Evolutionary conservation across 495 filamentous ascomycete genomes (phyloP).

Genomic region (Lasiosphaeria hispida): DNA sequence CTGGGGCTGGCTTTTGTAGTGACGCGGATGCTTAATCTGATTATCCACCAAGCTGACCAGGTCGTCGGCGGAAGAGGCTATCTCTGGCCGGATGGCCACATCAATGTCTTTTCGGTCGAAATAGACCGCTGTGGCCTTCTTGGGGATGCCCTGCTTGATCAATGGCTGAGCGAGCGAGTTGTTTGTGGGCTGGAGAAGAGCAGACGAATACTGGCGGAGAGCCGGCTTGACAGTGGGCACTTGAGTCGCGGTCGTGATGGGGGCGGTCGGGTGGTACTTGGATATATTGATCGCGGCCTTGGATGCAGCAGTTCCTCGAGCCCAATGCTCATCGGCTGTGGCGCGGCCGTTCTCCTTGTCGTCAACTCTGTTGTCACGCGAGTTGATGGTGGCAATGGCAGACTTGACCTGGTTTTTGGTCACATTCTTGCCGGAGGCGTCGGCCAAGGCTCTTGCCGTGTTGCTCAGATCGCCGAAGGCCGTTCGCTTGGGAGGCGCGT

Average conservation of each 20-base stretch:
- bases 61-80: constrained; percentile 18
- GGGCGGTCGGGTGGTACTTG: constrained; percentile 16
- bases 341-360: constrained; percentile 38
- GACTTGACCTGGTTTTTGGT: constrained; percentile 23
- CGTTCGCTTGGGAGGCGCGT: constrained; percentile 67
- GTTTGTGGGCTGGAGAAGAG: constrained; percentile 8
- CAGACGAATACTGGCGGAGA: background rate
- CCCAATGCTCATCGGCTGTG: constrained; percentile 1
- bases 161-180: constrained; percentile 18
- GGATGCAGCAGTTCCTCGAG: background rate
- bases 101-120: constrained; percentile 51
- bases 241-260: background rate
- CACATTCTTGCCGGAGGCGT: constrained; percentile 49
- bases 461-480: constrained; percentile 83
- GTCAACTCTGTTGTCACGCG: constrained; percentile 49
- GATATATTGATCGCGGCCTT: constrained; percentile 9
- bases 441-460: constrained; percentile 51
- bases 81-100: constrained; percentile 10
- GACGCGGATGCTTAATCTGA: constrained; percentile 36
- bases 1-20: constrained; percentile 46
- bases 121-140: constrained; percentile 64
- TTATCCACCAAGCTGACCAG: constrained; percentile 26
- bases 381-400: constrained; percentile 28
- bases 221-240: constrained; percentile 14
- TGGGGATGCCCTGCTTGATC: constrained; percentile 51